phyloP scores from a whole-genome alignment of 371 early-diverging fungal species.

The Rhizopus stolonifer region DNA sequence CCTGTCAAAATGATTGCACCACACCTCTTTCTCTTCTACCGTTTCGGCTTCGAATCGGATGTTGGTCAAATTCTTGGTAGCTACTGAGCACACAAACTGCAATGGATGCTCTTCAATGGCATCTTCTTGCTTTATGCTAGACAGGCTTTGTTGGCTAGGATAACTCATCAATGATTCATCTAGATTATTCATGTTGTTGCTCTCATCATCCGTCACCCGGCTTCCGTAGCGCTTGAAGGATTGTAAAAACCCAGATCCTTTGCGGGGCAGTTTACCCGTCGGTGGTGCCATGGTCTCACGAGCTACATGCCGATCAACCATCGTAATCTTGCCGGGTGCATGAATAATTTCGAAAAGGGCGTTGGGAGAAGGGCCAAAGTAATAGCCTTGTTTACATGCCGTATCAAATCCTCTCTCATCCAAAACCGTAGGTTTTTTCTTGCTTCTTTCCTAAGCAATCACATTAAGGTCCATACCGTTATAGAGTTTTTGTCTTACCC shows the following conservation, averaged over 20 bases:
- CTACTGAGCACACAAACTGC: slow-evolving; percentile 37
- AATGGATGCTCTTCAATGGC: slow-evolving; percentile 25
- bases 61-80: slow-evolving; percentile 22
- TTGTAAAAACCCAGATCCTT: slow-evolving; percentile 23
- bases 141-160: background rate
- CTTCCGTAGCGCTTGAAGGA: slow-evolving; percentile 14
- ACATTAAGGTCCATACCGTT: too few relatives aligned
- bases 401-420: slow-evolving; percentile 22
- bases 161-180: background rate
- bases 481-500: slow-evolving; percentile 27
- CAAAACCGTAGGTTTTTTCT: slow-evolving; percentile 46
- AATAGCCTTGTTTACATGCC: slow-evolving; percentile 7
- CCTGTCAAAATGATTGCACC: slow-evolving; percentile 32
- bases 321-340: slow-evolving; percentile 27
- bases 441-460: slow-evolving; percentile 32
- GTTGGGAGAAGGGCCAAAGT: slow-evolving; percentile 24
- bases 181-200: background rate
- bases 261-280: slow-evolving; percentile 5
- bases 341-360: slow-evolving; percentile 23
- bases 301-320: slow-evolving; percentile 21
- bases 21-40: slow-evolving; percentile 24
- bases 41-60: slow-evolving; percentile 30
- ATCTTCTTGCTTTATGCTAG: background rate
- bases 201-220: slow-evolving; percentile 4
- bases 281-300: background rate